Base-by-base conservation (phyloP, 2,329 filamentous ascomycete species). In the Intubia oerlemansii region DNA sequence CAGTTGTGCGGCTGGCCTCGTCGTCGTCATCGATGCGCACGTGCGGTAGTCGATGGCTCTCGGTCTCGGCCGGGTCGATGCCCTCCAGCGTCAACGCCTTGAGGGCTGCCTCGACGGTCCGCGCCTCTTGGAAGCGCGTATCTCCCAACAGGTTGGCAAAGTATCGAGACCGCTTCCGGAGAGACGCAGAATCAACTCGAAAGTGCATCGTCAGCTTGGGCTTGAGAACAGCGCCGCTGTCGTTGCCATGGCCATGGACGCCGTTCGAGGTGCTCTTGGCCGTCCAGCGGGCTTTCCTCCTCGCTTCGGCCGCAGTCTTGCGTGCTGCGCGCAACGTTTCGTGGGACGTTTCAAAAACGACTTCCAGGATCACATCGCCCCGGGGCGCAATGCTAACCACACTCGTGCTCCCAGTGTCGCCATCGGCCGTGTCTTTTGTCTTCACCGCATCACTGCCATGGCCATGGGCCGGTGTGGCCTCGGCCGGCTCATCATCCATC, bases 11-110 rank as follows among this genome's bases (percentile, higher is more conserved):
- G 28, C 72, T 76, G 14, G 71, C 72, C 34, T 70, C 62, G 34
- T 79, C 76, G 34, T 80, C 64, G 40, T 81, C 69, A 2, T 59
- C 51, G 40, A 82, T 72, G 24, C 50, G 40, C 30, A 82, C 57
- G 43, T 57, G 55, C 3, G 76, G 75, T n/a, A 82, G 54, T 18
- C 65, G 57, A 8, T 57, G 53, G 0, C 39, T 38, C 5, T 25
- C 28, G 3, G 59, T 56, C 25, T 65, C 56, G 11, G 48, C 49
- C 2, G 68, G 54, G 24, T 51, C 52, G 16, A 61, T 40, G 29
- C 60, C 54, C 15, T 48, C 44, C 7, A 57, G 40, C 3, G 51
- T 47, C 11, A 81, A 53, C 4, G 48, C 45, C 5, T 50, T 52
- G 24, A 75, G 58, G 5, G 54, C 51, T 3, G 53, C 51, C 9